phyloP scores from a whole-genome alignment of 192 early-diverging fungal species.

The Glomus cerebriforme region DNA sequence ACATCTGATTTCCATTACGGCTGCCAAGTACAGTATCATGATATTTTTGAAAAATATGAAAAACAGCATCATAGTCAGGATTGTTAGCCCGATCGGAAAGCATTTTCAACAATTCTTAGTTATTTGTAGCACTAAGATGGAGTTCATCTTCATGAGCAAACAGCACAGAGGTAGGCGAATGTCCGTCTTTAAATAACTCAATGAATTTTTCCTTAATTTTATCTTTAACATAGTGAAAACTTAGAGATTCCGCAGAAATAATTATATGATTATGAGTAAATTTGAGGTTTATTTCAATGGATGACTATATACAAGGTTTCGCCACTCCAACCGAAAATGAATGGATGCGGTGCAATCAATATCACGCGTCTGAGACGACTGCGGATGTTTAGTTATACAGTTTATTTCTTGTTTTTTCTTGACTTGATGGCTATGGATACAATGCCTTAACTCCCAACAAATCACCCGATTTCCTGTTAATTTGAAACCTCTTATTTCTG shows the following conservation, averaged over 20 bases:
- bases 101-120: background rate
- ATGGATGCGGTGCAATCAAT: too few species aligned
- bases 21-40: background rate
- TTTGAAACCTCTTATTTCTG: too few species aligned
- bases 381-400: too few species aligned
- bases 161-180: background rate
- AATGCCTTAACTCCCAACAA: too few species aligned
- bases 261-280: conserved; percentile 2
- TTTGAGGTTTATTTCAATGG: conserved; percentile 17
- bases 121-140: background rate
- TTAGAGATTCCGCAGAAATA: background rate
- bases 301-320: too few species aligned
- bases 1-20: conserved; percentile 4
- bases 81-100: background rate
- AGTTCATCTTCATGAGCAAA: background rate
- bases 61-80: conserved; percentile 5
- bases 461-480: too few species aligned
- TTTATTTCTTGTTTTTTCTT: too few species aligned
- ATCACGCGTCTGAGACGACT: background rate
- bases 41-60: conserved; percentile 3
- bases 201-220: background rate
- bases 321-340: too few species aligned
- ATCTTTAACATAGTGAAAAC: background rate
- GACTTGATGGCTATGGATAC: too few species aligned
- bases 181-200: conserved; percentile 7